Conservation (phyloP, 2,329 filamentous ascomycete species). For the Ambrosiella xylebori region DNA sequence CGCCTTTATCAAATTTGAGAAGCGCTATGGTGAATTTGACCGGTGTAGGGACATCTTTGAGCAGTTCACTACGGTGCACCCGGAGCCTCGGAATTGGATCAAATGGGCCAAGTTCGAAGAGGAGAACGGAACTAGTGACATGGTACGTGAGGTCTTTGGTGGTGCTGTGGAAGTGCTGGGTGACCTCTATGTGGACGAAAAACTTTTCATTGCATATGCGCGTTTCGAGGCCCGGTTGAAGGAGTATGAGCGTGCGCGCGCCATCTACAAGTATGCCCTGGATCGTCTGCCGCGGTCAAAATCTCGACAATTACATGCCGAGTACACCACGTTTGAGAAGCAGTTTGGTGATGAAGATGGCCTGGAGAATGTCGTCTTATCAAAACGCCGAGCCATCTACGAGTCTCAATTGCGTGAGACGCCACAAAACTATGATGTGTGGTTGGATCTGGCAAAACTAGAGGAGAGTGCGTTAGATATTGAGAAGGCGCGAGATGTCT, state of each 20-base stretch:
- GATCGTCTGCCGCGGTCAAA: slow-evolving; percentile 81
- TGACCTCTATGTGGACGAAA: slow-evolving; percentile 92
- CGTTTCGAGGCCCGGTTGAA: slow-evolving; percentile 87
- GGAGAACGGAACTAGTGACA: slow-evolving; percentile 78
- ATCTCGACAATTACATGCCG: slow-evolving; percentile 71
- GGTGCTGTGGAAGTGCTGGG: slow-evolving; percentile 75
- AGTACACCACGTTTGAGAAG: slow-evolving; percentile 96
- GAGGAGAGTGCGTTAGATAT: slow-evolving; percentile 73
- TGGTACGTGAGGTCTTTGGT: slow-evolving; percentile 84
- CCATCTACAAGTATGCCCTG: slow-evolving; percentile 92
- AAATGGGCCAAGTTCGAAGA: slow-evolving; percentile 98
- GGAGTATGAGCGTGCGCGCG: slow-evolving; percentile 81
- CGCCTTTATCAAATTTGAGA: slow-evolving; percentile 93
- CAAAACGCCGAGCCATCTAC: slow-evolving; percentile 81
- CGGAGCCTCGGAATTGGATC: slow-evolving; percentile 93
- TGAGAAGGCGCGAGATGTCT: slow-evolving; percentile 76
- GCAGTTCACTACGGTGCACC: slow-evolving; percentile 79
- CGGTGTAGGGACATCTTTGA: slow-evolving; percentile 79
- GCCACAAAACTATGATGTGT: slow-evolving; percentile 88
- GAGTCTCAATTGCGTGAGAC: slow-evolving; percentile 90
- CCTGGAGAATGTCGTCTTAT: slow-evolving; percentile 88
- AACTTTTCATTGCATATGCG: slow-evolving; percentile 89
- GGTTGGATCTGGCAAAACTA: slow-evolving; percentile 86
- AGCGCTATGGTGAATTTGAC: slow-evolving; percentile 82
- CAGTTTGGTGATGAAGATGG: slow-evolving; percentile 89